Percentiles rank a stretch among this genome's conserved stretches.
phyloP scores from a whole-genome alignment of 2,329 filamentous ascomycete genomes.

The Aspergillus brunneoviolaceus region DNA sequence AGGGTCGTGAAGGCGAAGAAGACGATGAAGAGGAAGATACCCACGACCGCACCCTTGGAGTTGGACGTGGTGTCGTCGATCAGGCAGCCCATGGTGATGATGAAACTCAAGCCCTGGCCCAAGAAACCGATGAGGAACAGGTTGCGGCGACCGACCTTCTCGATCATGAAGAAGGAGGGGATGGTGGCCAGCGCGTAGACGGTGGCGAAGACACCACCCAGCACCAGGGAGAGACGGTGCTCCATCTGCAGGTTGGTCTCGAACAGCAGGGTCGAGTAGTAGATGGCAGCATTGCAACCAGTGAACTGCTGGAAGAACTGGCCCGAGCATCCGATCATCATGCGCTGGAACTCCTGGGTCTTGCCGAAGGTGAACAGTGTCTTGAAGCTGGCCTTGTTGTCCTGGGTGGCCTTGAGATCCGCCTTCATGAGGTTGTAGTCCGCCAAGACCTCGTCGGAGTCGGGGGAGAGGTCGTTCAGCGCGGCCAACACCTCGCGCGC shows the following conservation, averaged over 20 bases:
- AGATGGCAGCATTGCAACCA: constrained; percentile 48
- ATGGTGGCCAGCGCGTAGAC: constrained; percentile 30
- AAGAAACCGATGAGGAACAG: constrained; percentile 33
- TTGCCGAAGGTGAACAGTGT: constrained; percentile 30
- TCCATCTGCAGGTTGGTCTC: constrained; percentile 35
- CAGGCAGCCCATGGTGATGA: constrained; percentile 37
- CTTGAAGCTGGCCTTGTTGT: constrained; percentile 26
- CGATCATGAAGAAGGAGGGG: constrained; percentile 31
- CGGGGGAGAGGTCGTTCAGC: constrained; percentile 40
- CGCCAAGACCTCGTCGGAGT: constrained; percentile 33
- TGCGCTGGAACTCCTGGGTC: constrained; percentile 33
- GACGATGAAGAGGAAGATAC: constrained; percentile 66
- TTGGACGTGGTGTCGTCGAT: constrained; percentile 22
- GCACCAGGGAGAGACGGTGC: constrained; percentile 21
- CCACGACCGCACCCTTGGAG: constrained; percentile 49
- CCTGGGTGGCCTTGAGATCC: constrained; percentile 41
- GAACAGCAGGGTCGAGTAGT: constrained; percentile 48
- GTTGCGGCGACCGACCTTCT: constrained; percentile 43
- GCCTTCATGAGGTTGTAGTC: constrained; percentile 47
- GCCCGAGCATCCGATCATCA: constrained; percentile 30
- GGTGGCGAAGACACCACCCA: constrained; percentile 30
- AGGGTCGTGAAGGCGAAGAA: constrained; percentile 66
- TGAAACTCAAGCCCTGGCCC: constrained; percentile 36
- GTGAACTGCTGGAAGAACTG: constrained; percentile 47
- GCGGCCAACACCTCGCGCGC: constrained; percentile 50